Evolutionary conservation across 352 stramenopile species (phyloP).

Genomic region (Plasmopara halstedii): DNA sequence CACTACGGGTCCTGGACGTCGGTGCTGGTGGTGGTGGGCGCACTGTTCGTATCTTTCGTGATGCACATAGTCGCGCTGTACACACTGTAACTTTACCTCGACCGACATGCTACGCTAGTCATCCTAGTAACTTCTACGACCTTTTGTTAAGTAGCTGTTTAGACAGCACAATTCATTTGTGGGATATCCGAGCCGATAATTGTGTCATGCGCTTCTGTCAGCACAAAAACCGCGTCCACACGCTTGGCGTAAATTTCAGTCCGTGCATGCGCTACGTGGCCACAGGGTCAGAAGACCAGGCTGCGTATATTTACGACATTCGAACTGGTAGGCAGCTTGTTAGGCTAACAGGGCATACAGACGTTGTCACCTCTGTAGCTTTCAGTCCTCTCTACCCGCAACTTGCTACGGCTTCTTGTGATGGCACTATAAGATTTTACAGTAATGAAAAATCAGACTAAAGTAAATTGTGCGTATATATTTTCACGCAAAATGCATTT

Average conservation of each 20-base stretch:
- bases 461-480: slow-evolving; percentile 23
- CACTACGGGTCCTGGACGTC: slow-evolving; percentile 66
- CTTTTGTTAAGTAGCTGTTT: slow-evolving; percentile 68
- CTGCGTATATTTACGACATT: slow-evolving; percentile 82
- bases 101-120: slow-evolving; percentile 58
- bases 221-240: slow-evolving; percentile 80
- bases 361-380: slow-evolving; percentile 69
- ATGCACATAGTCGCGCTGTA: slow-evolving; percentile 49
- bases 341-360: slow-evolving; percentile 56
- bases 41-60: slow-evolving; percentile 47
- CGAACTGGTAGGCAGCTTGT: slow-evolving; percentile 52
- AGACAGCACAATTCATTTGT: slow-evolving; percentile 68
- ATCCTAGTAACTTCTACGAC: slow-evolving; percentile 76
- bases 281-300: slow-evolving; percentile 79
- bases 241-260: slow-evolving; percentile 65
- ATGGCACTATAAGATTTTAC: slow-evolving; percentile 64
- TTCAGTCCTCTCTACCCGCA: slow-evolving; percentile 78
- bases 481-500: slow-evolving; percentile 38
- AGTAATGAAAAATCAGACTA: slow-evolving; percentile 8
- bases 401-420: slow-evolving; percentile 75
- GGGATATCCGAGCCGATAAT: slow-evolving; percentile 83
- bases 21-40: slow-evolving; percentile 43
- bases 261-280: slow-evolving; percentile 88
- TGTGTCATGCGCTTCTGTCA: slow-evolving; percentile 79
- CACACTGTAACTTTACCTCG: slow-evolving; percentile 62